Percentiles rank a stretch among this genome's conserved stretches.
Evolutionary conservation across 176 grass and related monocot species (phyloP).

Genomic region (Canna indica): DNA sequence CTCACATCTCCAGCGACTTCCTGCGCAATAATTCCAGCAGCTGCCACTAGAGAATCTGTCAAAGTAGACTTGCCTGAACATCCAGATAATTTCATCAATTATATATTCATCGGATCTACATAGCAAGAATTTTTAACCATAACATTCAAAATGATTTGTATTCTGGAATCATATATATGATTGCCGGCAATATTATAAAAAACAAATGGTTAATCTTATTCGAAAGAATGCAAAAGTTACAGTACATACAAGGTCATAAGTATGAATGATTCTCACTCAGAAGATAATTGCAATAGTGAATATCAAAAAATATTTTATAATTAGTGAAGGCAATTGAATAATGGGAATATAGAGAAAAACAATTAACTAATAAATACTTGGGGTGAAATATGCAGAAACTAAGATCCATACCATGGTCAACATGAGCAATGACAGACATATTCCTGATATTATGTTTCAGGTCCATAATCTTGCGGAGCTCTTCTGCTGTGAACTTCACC

Average conservation of each 20-base stretch:
- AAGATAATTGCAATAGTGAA: too few relatives aligned
- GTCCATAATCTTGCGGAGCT: slow-evolving; percentile 4
- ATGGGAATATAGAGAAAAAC: not conserved
- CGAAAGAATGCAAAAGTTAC: too few relatives aligned
- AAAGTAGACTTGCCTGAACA: slow-evolving; percentile 70
- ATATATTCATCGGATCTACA: slow-evolving; percentile 3
- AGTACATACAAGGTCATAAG: too few relatives aligned
- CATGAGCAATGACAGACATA: slow-evolving; percentile 9
- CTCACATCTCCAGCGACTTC: slow-evolving; percentile 74
- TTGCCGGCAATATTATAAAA: too few relatives aligned
- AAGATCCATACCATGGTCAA: not conserved
- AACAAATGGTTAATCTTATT: too few relatives aligned
- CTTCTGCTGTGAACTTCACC: slow-evolving; percentile 18
- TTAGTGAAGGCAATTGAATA: too few relatives aligned
- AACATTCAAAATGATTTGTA: too few relatives aligned
- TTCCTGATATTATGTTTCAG: slow-evolving; percentile 3
- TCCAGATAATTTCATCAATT: not conserved
- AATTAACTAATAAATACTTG: not conserved
- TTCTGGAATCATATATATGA: too few relatives aligned
- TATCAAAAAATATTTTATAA: too few relatives aligned
- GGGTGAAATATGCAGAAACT: not conserved
- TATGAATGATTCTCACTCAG: too few relatives aligned
- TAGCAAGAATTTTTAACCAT: too few relatives aligned
- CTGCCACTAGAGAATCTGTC: slow-evolving; percentile 70
- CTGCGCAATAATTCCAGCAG: slow-evolving; percentile 68